These are phyloP conservation scores for Ensete ventricosum DNA, from an alignment of 176 grass and related monocot genomes.

Conservation along the genomic window DNA sequence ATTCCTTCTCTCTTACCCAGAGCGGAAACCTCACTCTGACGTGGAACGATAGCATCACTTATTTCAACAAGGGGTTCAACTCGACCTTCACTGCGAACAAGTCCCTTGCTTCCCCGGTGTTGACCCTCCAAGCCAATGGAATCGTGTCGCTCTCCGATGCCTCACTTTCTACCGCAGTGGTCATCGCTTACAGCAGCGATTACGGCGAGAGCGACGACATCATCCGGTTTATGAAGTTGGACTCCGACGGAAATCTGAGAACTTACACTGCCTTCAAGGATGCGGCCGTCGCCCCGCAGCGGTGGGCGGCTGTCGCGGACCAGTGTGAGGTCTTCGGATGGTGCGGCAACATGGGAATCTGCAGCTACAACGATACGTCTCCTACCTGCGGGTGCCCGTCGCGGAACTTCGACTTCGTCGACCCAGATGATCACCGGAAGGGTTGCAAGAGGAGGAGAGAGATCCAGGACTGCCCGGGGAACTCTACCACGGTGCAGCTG, in stretches of 20 bases:
- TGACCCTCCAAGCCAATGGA: conserved; percentile 65
- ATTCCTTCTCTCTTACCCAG: conserved; percentile 41
- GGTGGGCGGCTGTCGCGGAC: conserved; percentile 84
- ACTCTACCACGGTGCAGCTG: conserved; percentile 77
- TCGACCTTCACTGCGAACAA: conserved; percentile 45
- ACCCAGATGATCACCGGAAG: conserved; percentile 14
- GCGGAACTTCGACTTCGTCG: conserved; percentile 34
- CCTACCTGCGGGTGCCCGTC: conserved; percentile 76
- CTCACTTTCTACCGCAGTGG: conserved; percentile 33
- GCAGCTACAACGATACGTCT: conserved; percentile 67
- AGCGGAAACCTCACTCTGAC: conserved; percentile 56
- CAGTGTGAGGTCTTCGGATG: conserved; percentile 95
- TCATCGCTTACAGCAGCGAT: conserved; percentile 87
- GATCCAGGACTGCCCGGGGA: conserved; percentile 53
- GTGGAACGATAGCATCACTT: conserved; percentile 35
- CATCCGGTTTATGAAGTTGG: conserved; percentile 63
- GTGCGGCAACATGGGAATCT: conserved; percentile 87
- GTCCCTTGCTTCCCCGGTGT: conserved; percentile 49
- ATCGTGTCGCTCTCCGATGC: conserved; percentile 63
- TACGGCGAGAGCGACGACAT: conserved; percentile 69
- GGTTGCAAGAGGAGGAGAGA: conserved; percentile 46
- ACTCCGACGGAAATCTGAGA: conserved; percentile 80
- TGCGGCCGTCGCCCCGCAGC: conserved; percentile 16
- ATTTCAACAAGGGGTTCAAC: conserved; percentile 91
- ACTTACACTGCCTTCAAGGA: conserved; percentile 51